These are phyloP conservation scores for Talaromyces rugulosus DNA, from an alignment of 2,329 filamentous ascomycete species.

Conservation along the genomic window DNA sequence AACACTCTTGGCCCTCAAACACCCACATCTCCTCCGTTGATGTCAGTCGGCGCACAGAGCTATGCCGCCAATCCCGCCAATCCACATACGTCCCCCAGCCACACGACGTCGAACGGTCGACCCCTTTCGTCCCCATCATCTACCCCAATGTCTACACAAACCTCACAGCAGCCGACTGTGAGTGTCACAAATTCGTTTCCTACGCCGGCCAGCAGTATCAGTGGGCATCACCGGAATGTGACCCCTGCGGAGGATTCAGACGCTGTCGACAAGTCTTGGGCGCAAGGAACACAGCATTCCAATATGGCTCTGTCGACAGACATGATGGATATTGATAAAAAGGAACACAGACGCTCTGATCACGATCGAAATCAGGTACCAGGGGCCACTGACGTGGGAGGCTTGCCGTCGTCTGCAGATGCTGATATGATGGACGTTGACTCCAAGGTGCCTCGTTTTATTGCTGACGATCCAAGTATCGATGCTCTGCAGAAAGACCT, in stretches of 20 bases:
- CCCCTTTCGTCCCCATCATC: constrained; percentile 39
- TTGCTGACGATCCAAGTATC: constrained; percentile 29
- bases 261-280: constrained; percentile 28
- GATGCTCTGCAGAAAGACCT: constrained; percentile 44
- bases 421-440: constrained; percentile 39
- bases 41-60: constrained; percentile 47
- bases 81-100: constrained; percentile 42
- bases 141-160: constrained; percentile 39
- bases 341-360: constrained; percentile 31
- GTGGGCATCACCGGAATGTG: constrained; percentile 29
- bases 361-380: constrained; percentile 27
- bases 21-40: constrained; percentile 45
- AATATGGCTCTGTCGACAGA: constrained; percentile 12
- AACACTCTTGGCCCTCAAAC: constrained; percentile 34
- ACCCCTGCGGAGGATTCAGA: constrained; percentile 32
- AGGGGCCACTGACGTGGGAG: constrained; percentile 18
- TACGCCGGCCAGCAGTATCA: constrained; percentile 44
- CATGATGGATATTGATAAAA: constrained; percentile 18
- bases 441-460: constrained; percentile 19
- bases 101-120: constrained; percentile 38
- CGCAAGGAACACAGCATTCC: constrained; percentile 7
- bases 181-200: constrained; percentile 40
- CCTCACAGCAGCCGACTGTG: constrained; percentile 38
- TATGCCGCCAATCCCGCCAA: constrained; percentile 45
- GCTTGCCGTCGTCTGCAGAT: constrained; percentile 15